Base-by-base conservation (phyloP, 108 stramenopile species). In the Fistulifera pelliculosa region DNA sequence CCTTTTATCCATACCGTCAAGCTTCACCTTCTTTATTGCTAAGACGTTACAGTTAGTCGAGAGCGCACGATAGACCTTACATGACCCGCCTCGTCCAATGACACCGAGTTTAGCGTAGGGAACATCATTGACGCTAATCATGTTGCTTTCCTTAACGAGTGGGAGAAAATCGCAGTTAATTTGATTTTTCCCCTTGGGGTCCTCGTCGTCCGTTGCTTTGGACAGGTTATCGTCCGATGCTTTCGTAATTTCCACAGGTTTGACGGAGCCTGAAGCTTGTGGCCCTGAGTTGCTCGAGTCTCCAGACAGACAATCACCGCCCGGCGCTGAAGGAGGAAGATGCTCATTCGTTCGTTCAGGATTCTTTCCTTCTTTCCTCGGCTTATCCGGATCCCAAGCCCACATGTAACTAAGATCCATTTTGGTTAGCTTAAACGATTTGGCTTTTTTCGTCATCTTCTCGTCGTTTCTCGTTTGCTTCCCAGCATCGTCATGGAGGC, bases 31-130 rank as follows among this genome's bases (percentile, higher is more conserved):
- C 73, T 99, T 99, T 26, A 98, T 76, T 22, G 98, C 98, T n/a
- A 94, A 72, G 11, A 97, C 85, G 16, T 76, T 62, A 42, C 79
- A 83, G 38, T 81, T 81, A 28, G 68, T 71, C 0, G 88, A 80
- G 10, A 96, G 76, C 5, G 91, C 93, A 13, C 93, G 62, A 60
- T 91, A 96, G 1, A 96, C 97, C 61, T 96, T 93, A 68, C 92
- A 93, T n/a, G 90, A 90, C 0, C 96, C 97, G 22, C 97, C 97
- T 51, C 92, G 87, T 7, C 97, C 97, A 49, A 98, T 87, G n/a
- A 93, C 75, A 11, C 89, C 96, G 21, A 96, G 85, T 58, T 94
- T 93, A 15, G 76, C 82, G 54, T 94, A 98, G 0, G 81, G 77
- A 6, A 66, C 61, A 19, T 71, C 70, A 56, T 95, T 88, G 15